Conservation (phyloP, 768 basidiomycete genomes). For the Tephrocybe rancida region DNA sequence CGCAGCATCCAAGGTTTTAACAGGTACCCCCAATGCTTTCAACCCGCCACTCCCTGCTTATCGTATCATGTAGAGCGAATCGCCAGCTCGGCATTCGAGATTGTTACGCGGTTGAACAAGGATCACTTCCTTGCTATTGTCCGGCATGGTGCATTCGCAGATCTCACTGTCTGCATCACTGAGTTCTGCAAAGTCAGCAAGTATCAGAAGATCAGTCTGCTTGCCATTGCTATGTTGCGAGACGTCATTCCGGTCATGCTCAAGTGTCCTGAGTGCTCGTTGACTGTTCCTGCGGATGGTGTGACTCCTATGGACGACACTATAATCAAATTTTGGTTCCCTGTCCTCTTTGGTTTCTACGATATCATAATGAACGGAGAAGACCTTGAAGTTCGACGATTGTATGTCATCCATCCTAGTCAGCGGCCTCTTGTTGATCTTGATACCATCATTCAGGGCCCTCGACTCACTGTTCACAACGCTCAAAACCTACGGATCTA, state of each 20-base stretch:
- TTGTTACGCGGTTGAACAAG: slow-evolving; percentile 88
- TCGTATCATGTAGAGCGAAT: slow-evolving; percentile 68
- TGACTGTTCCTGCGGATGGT: slow-evolving; percentile 27
- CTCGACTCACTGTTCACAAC: slow-evolving; percentile 96
- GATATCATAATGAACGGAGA: slow-evolving; percentile 99
- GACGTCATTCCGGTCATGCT: slow-evolving; percentile 94
- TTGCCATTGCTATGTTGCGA: slow-evolving; percentile 96
- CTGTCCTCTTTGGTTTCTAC: slow-evolving; percentile 95
- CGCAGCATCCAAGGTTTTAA: slow-evolving; percentile 90
- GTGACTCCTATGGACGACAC: slow-evolving; percentile 65
- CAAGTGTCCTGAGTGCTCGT: slow-evolving; percentile 66
- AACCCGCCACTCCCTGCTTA: not conserved
- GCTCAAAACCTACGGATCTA: slow-evolving; percentile 84
- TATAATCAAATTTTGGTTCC: slow-evolving; percentile 98
- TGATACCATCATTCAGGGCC: slow-evolving; percentile 65
- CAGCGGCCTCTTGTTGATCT: slow-evolving; percentile 3
- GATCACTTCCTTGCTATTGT: slow-evolving; percentile 93
- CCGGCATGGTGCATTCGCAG: slow-evolving; percentile 91
- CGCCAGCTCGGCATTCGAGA: slow-evolving; percentile 92
- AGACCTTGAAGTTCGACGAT: slow-evolving; percentile 92
- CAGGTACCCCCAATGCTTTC: slow-evolving; percentile 51
- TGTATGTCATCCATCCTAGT: slow-evolving; percentile 60
- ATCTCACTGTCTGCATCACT: slow-evolving; percentile 95
- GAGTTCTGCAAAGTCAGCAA: slow-evolving; percentile 99
- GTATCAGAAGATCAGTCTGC: slow-evolving; percentile 95